phyloP scores from a whole-genome alignment of 1,284 basidiomycete species.

The Ganoderma sinense region DNA sequence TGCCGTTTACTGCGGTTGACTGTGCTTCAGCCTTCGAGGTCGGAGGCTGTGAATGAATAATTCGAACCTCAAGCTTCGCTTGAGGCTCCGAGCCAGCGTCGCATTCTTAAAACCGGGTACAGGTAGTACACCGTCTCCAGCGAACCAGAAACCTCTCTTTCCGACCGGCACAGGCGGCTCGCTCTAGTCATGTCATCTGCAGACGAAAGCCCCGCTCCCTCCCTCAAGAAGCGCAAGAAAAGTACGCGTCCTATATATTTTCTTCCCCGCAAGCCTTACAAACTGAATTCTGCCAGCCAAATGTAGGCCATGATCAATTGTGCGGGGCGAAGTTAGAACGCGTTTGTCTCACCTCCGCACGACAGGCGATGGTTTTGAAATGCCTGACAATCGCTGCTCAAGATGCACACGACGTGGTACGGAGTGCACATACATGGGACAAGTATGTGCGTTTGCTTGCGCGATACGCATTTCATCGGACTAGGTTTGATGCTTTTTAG shows the following conservation, averaged over 20 bases:
- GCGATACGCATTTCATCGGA: no score
- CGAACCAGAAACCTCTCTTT: neutral
- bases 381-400: slow-evolving; percentile 74
- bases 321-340: no score
- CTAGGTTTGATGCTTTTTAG: slow-evolving; percentile 42
- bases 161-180: neutral
- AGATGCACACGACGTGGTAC: slow-evolving; percentile 77
- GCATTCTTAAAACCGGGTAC: neutral
- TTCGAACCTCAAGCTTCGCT: neutral
- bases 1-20: neutral
- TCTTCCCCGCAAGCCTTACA: neutral
- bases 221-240: slow-evolving; percentile 77
- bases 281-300: slow-evolving; percentile 24
- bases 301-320: slow-evolving; percentile 29
- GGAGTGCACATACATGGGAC: slow-evolving; percentile 79
- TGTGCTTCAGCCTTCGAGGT: neutral
- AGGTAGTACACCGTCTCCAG: neutral
- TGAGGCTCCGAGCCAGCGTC: neutral
- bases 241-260: slow-evolving; percentile 49
- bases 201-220: slow-evolving; percentile 39
- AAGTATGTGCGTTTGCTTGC: slow-evolving; percentile 56
- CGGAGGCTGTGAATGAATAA: neutral
- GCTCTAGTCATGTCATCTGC: slow-evolving; percentile 13
- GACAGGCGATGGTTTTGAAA: slow-evolving; percentile 44
- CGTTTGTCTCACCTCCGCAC: no score